Evolutionary conservation across 352 stramenopile genomes (phyloP), one percentile per base, ranked within the genome.

Genomic region (Phytophthora agathidicida): DNA sequence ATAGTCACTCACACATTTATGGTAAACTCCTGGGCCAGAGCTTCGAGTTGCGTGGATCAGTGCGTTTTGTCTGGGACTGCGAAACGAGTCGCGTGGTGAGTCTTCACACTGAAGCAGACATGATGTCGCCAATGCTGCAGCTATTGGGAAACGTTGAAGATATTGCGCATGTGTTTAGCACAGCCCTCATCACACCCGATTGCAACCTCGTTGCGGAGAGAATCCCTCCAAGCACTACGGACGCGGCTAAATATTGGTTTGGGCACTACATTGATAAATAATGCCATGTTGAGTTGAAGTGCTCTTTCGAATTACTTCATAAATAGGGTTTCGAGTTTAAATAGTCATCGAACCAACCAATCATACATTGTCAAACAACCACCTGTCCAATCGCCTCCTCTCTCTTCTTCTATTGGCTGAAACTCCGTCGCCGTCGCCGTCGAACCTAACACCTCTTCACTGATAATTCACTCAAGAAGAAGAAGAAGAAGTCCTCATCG

Each of bases 381-480:
- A n/a, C n/a, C n/a, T n/a, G n/a, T n/a, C n/a, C n/a, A n/a, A n/a
- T n/a, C n/a, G n/a, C n/a, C n/a, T n/a, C n/a, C n/a, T n/a, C n/a
- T n/a, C n/a, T n/a, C n/a, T n/a, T n/a, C n/a, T n/a, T n/a, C n/a
- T n/a, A n/a, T n/a, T n/a, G n/a, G n/a, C n/a, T n/a, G n/a, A n/a
- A n/a, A n/a, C n/a, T n/a, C n/a, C n/a, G n/a, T n/a, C n/a, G n/a
- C n/a, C n/a, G n/a, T 26, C 24, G 32, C 3, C 30, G 43, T 19
- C 38, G 38, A 35, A 51, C 38, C 20, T 38, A 43, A n/a, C 26
- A 10, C 14, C 19, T 9, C 42, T 37, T 38, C 43, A 57, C 54
- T 63, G 56, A 60, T 58, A 59, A 60, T 65, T 48, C 32, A 13
- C 22, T 31, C 8, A 30, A 49, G 35, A 56, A 36, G 27, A 7